phyloP scores from a whole-genome alignment of 257 asterid species.

The Forsythia suspensa region DNA sequence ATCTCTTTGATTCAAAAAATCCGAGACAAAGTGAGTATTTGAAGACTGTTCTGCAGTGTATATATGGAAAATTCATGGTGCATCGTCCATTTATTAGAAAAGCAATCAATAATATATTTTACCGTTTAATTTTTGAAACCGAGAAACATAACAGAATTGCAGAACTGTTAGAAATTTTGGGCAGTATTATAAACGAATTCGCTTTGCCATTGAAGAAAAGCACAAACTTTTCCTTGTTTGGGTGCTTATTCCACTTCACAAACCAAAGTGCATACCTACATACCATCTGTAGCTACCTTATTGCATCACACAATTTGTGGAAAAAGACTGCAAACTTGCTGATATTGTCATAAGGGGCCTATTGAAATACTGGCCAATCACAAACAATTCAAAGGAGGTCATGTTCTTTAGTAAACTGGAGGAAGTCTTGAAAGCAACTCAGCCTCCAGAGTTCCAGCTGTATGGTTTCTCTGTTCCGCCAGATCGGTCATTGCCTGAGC shows the following conservation, averaged over 20 bases:
- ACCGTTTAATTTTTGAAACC: slow-evolving; percentile 78
- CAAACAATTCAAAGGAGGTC: slow-evolving; percentile 82
- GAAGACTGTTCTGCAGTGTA: slow-evolving; percentile 85
- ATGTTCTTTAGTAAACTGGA: slow-evolving; percentile 85
- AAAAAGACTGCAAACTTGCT: slow-evolving; percentile 81
- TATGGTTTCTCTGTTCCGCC: slow-evolving; percentile 75
- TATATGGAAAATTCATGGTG: slow-evolving; percentile 95
- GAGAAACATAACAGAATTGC: slow-evolving; percentile 92
- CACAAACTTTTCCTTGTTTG: slow-evolving; percentile 89
- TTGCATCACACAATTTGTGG: slow-evolving; percentile 75
- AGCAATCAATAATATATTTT: slow-evolving; percentile 76
- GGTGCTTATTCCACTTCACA: slow-evolving; percentile 86
- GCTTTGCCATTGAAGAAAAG: slow-evolving; percentile 88
- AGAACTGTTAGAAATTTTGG: slow-evolving; percentile 84
- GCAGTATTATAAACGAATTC: slow-evolving; percentile 90
- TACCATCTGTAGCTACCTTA: slow-evolving; percentile 82
- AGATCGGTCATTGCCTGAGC: slow-evolving; percentile 61
- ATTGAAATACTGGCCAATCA: slow-evolving; percentile 76
- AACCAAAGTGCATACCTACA: slow-evolving; percentile 47
- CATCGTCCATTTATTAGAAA: slow-evolving; percentile 91
- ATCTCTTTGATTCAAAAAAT: slow-evolving; percentile 91
- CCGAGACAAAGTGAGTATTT: slow-evolving; percentile 95
- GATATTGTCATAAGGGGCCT: slow-evolving; percentile 78
- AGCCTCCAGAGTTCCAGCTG: slow-evolving; percentile 73
- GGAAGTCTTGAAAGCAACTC: slow-evolving; percentile 83